phyloP scores from a whole-genome alignment of 495 filamentous ascomycete genomes.

The Neurospora sp. region DNA sequence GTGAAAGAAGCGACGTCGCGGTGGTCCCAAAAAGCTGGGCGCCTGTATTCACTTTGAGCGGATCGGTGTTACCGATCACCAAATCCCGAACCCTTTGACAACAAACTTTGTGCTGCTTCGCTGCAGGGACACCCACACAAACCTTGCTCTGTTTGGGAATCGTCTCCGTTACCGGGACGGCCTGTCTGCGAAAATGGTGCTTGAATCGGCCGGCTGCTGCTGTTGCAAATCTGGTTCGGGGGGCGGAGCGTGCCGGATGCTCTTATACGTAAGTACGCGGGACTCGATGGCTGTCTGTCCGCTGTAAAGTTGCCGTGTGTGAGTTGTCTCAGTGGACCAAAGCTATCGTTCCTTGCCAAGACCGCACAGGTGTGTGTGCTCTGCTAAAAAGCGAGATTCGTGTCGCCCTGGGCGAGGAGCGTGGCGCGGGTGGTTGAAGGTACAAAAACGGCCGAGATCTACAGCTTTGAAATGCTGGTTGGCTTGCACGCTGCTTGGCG shows the following conservation, averaged over 20 bases:
- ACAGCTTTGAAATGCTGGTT: slow-evolving; percentile 16
- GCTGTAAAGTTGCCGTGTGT: slow-evolving; percentile 1
- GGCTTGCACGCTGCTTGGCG: slow-evolving; percentile 18
- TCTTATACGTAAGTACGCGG: slow-evolving; percentile 1
- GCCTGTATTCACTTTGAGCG: not conserved
- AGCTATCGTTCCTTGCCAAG: slow-evolving; percentile 22
- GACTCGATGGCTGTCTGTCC: not conserved
- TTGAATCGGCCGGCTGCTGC: not conserved
- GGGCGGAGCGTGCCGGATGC: not conserved
- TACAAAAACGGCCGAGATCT: slow-evolving; percentile 22
- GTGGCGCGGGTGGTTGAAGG: slow-evolving; percentile 16
- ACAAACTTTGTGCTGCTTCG: slow-evolving; percentile 6
- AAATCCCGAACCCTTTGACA: slow-evolving; percentile 7
- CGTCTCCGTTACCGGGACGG: not conserved
- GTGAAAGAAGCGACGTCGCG: not conserved
- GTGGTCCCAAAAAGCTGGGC: not conserved
- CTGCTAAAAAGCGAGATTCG: slow-evolving; percentile 20
- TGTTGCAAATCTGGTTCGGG: not conserved
- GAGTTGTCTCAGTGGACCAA: slow-evolving; percentile 4
- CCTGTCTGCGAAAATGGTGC: not conserved
- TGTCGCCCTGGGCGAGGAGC: slow-evolving; percentile 19
- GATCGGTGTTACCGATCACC: slow-evolving; percentile 11
- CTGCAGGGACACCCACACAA: slow-evolving; percentile 5
- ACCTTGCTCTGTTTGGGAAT: not conserved
- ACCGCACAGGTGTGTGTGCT: slow-evolving; percentile 1